Evolutionary conservation across 345 rosid species (phyloP).

Genomic region (Stellera chamaejasme): DNA sequence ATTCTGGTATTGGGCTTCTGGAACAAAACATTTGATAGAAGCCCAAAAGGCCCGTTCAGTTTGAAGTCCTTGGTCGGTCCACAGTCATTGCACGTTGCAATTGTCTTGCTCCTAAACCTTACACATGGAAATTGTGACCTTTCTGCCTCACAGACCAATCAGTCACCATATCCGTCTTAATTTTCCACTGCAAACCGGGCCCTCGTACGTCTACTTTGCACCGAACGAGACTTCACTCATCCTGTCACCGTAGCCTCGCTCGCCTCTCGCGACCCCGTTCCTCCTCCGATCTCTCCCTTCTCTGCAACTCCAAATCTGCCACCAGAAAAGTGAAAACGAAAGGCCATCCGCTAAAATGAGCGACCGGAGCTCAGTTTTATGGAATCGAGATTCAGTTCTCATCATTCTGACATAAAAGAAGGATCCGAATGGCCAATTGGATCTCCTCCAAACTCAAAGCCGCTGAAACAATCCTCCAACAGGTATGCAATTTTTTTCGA

Average conservation of each 20-base stretch:
- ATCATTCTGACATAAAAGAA: not conserved
- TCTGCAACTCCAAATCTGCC: slow-evolving; percentile 2
- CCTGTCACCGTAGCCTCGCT: not conserved
- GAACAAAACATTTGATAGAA: no score
- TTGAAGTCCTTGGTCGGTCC: no score
- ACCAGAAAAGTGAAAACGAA: not conserved
- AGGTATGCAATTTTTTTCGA: slow-evolving; percentile 26
- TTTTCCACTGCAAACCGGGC: not conserved
- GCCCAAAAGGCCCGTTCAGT: no score
- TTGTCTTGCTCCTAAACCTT: no score
- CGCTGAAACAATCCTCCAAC: slow-evolving; percentile 78
- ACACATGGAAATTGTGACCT: not conserved
- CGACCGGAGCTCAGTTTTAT: not conserved
- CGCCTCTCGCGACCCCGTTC: not conserved
- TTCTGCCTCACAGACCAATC: not conserved
- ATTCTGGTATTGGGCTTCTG: no score
- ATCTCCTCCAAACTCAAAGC: slow-evolving; percentile 91
- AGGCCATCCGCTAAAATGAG: not conserved
- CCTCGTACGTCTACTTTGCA: not conserved
- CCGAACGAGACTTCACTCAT: not conserved
- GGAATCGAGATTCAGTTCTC: not conserved
- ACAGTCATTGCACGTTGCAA: no score
- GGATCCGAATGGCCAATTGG: slow-evolving; percentile 71
- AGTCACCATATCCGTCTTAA: not conserved
- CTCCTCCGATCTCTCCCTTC: not conserved